A percentile compares a stretch with the other conserved stretches of the same genome.
phyloP scores from a whole-genome alignment of 2,329 filamentous ascomycete genomes.

The Neonectria coccinea region DNA sequence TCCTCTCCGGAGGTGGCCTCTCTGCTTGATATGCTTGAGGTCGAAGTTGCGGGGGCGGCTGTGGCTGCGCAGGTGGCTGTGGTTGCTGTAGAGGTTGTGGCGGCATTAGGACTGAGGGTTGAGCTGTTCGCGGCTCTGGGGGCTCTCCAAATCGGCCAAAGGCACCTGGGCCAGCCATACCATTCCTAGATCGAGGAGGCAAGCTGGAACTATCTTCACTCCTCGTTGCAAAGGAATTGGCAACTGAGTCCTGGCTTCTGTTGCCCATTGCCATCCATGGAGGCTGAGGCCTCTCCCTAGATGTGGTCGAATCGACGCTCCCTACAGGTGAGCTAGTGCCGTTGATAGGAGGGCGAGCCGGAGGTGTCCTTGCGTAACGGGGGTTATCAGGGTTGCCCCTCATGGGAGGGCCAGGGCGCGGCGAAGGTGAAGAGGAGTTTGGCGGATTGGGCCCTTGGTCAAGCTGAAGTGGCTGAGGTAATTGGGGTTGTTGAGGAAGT shows the following conservation, averaged over 20 bases:
- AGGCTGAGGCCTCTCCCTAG: slow-evolving; percentile 55
- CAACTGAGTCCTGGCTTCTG: slow-evolving; percentile 69
- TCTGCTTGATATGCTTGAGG: slow-evolving; percentile 49
- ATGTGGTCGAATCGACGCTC: slow-evolving; percentile 62
- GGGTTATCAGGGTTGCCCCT: slow-evolving; percentile 41
- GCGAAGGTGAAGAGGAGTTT: slow-evolving; percentile 31
- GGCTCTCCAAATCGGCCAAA: slow-evolving; percentile 55
- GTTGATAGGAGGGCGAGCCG: slow-evolving; percentile 53
- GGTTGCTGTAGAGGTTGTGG: slow-evolving; percentile 40
- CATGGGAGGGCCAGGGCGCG: slow-evolving; percentile 34
- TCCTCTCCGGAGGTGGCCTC: slow-evolving; percentile 70
- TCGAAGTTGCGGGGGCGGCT: slow-evolving; percentile 46
- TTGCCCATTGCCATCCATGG: slow-evolving; percentile 63
- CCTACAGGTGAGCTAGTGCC: slow-evolving; percentile 61
- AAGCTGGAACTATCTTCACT: slow-evolving; percentile 65
- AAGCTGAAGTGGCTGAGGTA: slow-evolving; percentile 27
- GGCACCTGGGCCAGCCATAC: slow-evolving; percentile 54
- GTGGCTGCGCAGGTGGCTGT: slow-evolving; percentile 40
- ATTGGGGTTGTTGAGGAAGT: neutral
- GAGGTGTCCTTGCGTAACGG: slow-evolving; percentile 47
- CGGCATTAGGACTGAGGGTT: slow-evolving; percentile 34
- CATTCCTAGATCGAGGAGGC: slow-evolving; percentile 66
- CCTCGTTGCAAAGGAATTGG: slow-evolving; percentile 57
- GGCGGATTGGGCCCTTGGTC: slow-evolving; percentile 41
- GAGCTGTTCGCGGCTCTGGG: slow-evolving; percentile 33